Conservation (phyloP, 2,329 filamentous ascomycete species). For the Mariannaea sp. region DNA sequence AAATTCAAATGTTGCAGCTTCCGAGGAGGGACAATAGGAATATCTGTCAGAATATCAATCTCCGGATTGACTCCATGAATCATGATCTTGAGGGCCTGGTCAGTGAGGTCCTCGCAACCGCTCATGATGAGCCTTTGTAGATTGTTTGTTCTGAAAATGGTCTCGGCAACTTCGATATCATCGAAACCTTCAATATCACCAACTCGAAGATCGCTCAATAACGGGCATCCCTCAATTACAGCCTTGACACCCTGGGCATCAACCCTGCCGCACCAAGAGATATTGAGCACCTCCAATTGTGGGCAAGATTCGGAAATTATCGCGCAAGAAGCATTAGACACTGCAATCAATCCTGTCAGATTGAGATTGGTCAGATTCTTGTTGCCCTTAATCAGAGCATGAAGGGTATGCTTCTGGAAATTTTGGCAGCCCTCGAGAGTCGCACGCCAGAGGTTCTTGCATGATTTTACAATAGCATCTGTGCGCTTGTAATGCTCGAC, state of each 20-base stretch:
- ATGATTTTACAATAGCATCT: slow-evolving; percentile 79
- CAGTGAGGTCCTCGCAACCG: slow-evolving; percentile 78
- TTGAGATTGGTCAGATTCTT: slow-evolving; percentile 81
- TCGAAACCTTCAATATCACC: slow-evolving; percentile 83
- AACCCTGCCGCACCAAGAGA: slow-evolving; percentile 91
- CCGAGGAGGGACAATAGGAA: slow-evolving; percentile 75
- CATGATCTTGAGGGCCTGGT: slow-evolving; percentile 74
- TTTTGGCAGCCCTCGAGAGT: slow-evolving; percentile 90
- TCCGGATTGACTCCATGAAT: slow-evolving; percentile 77
- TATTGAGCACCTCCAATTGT: slow-evolving; percentile 80
- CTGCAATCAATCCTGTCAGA: slow-evolving; percentile 77
- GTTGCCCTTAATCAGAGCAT: slow-evolving; percentile 76
- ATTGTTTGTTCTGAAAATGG: slow-evolving; percentile 79
- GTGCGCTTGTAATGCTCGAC: slow-evolving; percentile 79
- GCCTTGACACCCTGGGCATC: slow-evolving; percentile 75
- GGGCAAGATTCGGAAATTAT: slow-evolving; percentile 83
- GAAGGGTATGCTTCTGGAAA: slow-evolving; percentile 76
- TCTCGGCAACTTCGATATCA: slow-evolving; percentile 70
- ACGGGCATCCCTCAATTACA: slow-evolving; percentile 73
- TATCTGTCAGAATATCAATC: slow-evolving; percentile 78
- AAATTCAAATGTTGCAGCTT: slow-evolving; percentile 84
- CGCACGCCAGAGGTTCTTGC: slow-evolving; percentile 84
- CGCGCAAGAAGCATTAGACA: slow-evolving; percentile 83
- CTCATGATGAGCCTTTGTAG: slow-evolving; percentile 82
- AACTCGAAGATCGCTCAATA: slow-evolving; percentile 77